A percentile compares a stretch with the other conserved stretches of the same genome.
phyloP scores from a whole-genome alignment of 1,284 basidiomycete species.

The Violaceomyces palustris region DNA sequence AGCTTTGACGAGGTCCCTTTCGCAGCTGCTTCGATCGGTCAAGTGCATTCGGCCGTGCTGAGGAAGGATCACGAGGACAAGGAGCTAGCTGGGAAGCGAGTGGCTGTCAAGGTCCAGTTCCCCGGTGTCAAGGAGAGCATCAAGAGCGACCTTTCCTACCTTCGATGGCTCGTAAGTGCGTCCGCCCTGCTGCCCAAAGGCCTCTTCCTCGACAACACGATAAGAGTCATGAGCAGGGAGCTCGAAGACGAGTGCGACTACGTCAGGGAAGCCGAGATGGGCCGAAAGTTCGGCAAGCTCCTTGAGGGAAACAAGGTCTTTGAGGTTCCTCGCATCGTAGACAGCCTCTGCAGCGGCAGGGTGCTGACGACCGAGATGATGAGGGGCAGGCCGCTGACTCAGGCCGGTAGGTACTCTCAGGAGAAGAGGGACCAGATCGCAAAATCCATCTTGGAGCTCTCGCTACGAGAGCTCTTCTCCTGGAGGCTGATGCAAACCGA shows the following conservation, averaged over 20 bases:
- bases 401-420: slow-evolving; percentile 63
- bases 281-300: slow-evolving; percentile 61
- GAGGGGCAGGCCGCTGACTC: slow-evolving; percentile 70
- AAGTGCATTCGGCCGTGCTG: slow-evolving; percentile 79
- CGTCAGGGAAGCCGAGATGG: slow-evolving; percentile 73
- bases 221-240: slow-evolving; percentile 82
- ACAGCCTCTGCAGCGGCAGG: slow-evolving; percentile 70
- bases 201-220: slow-evolving; percentile 69
- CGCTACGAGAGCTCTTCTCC: slow-evolving; percentile 81
- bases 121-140: slow-evolving; percentile 85
- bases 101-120: slow-evolving; percentile 95
- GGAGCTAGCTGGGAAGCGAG: slow-evolving; percentile 34
- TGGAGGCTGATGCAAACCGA: slow-evolving; percentile 97
- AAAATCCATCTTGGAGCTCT: slow-evolving; percentile 73
- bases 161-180: slow-evolving; percentile 75
- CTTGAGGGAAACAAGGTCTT: slow-evolving; percentile 58
- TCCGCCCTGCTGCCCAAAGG: slow-evolving; percentile 78
- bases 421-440: slow-evolving; percentile 81
- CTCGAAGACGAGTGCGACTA: slow-evolving; percentile 95
- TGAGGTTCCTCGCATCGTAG: slow-evolving; percentile 73
- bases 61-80: slow-evolving; percentile 30
- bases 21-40: slow-evolving; percentile 93
- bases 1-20: slow-evolving; percentile 82
- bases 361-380: slow-evolving; percentile 89
- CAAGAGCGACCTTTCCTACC: slow-evolving; percentile 77